phyloP scores from a whole-genome alignment of 305 asterid genomes.

The Plantago coronopus region DNA sequence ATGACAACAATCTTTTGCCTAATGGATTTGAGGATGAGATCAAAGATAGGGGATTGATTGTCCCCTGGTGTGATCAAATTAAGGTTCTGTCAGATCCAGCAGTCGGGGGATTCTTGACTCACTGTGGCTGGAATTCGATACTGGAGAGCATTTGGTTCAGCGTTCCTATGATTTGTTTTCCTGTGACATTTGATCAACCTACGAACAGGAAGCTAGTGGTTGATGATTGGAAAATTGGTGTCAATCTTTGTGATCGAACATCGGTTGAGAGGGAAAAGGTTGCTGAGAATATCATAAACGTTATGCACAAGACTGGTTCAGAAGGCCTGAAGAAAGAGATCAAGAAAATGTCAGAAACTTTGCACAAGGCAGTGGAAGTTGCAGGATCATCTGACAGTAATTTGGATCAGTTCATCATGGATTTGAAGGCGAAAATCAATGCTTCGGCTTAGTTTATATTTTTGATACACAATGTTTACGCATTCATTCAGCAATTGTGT shows the following conservation, averaged over 20 bases:
- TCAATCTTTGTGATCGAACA: constrained; percentile 36
- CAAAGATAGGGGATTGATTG: constrained; percentile 26
- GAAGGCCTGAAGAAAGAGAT: constrained; percentile 30
- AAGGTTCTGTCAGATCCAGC: constrained; percentile 38
- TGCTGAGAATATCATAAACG: constrained; percentile 30
- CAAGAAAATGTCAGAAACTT: constrained; percentile 25
- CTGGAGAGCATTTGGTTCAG: constrained; percentile 60
- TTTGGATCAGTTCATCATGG: constrained; percentile 33
- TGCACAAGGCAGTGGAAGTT: constrained; percentile 33
- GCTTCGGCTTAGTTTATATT: too few species aligned
- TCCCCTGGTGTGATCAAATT: constrained; percentile 57
- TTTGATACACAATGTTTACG: too few species aligned
- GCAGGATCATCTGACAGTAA: constrained; percentile 37
- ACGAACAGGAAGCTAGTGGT: constrained; percentile 52
- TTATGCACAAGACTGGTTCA: constrained; percentile 32
- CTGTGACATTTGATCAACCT: constrained; percentile 48
- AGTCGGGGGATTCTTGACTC: constrained; percentile 53
- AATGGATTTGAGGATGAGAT: constrained; percentile 29
- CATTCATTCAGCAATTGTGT: too few species aligned
- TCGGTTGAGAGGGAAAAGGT: constrained; percentile 33
- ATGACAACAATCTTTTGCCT: constrained; percentile 26
- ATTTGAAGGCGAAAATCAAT: constrained; percentile 31
- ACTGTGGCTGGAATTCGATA: constrained; percentile 60
- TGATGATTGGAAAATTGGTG: constrained; percentile 53
- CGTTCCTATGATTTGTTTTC: constrained; percentile 46